A percentile compares a stretch with the other conserved stretches of the same genome.
phyloP scores from a whole-genome alignment of 495 filamentous ascomycete genomes.

The Podospora conica region DNA sequence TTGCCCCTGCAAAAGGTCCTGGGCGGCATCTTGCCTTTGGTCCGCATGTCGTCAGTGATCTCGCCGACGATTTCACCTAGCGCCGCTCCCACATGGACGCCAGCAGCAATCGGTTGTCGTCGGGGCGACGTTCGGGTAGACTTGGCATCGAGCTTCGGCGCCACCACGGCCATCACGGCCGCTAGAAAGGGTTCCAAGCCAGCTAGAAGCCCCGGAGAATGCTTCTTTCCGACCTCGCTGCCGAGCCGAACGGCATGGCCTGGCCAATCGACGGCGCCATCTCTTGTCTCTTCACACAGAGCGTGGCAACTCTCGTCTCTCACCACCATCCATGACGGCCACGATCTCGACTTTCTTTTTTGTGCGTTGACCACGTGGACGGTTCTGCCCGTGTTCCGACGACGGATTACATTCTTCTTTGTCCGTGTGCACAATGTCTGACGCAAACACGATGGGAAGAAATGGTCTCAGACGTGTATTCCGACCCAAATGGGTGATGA shows the following conservation, averaged over 20 bases:
- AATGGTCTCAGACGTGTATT: background rate
- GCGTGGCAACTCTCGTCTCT: background rate
- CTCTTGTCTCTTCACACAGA: background rate
- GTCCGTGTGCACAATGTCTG: background rate
- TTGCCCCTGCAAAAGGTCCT: no score
- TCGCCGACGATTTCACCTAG: constrained; percentile 12
- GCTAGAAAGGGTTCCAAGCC: background rate
- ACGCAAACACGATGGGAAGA: background rate
- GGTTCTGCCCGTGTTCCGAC: background rate
- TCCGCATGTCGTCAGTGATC: constrained; percentile 6
- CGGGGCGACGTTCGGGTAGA: background rate
- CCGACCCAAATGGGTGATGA: background rate
- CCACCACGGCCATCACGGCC: background rate
- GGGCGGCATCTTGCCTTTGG: background rate
- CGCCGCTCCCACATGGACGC: background rate
- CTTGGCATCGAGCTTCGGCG: background rate
- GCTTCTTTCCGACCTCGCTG: background rate
- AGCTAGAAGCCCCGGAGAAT: background rate
- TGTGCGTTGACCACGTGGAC: background rate
- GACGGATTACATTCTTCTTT: background rate
- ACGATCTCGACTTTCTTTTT: background rate
- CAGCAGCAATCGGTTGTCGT: background rate
- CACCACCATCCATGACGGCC: background rate
- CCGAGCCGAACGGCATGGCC: constrained; percentile 3
- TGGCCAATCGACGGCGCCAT: background rate